A percentile compares a stretch with the other conserved stretches of the same genome.
These are phyloP conservation scores for Orbilia quercus DNA, from an alignment of 2,329 filamentous ascomycete genomes.

Conservation along the genomic window DNA sequence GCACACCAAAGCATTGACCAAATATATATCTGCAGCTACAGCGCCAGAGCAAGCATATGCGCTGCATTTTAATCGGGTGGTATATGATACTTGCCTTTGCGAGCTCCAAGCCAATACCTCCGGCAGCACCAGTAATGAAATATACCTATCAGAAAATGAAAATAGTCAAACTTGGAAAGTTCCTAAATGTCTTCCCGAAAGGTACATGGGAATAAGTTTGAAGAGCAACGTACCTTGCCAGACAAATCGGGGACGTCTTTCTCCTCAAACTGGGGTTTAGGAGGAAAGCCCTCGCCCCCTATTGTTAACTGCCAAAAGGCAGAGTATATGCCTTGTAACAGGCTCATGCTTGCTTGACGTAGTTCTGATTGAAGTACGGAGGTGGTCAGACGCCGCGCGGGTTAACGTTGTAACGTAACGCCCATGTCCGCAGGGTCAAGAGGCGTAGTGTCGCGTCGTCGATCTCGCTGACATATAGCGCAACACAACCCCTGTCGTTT, in stretches of 20 bases:
- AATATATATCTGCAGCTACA: not conserved
- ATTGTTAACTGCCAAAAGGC: constrained; percentile 8
- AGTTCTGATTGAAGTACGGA: not conserved
- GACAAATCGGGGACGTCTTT: constrained; percentile 64
- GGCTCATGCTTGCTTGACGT: constrained; percentile 12
- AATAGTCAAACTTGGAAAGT: too few species aligned
- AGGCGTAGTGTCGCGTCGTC: too few species aligned
- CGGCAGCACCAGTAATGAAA: constrained; percentile 68
- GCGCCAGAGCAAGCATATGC: too few species aligned
- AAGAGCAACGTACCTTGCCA: constrained; percentile 61
- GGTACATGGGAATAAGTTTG: too few species aligned
- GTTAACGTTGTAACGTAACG: constrained; percentile 3
- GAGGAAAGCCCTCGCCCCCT: constrained; percentile 60
- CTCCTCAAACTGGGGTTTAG: constrained; percentile 64
- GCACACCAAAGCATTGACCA: too few species aligned
- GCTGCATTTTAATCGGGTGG: not conserved
- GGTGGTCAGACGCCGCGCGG: not conserved
- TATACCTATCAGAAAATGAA: constrained; percentile 60
- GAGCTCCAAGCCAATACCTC: constrained; percentile 68
- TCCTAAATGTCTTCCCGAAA: too few species aligned
- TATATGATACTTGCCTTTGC: constrained; percentile 60
- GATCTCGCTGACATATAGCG: too few species aligned
- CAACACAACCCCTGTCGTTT: too few species aligned
- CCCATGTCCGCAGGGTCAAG: too few species aligned
- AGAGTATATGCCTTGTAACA: constrained; percentile 16